Evolutionary conservation across 208 protist species (phyloP), one percentile per base, ranked within the genome.

Genomic region (Leishmania major): DNA sequence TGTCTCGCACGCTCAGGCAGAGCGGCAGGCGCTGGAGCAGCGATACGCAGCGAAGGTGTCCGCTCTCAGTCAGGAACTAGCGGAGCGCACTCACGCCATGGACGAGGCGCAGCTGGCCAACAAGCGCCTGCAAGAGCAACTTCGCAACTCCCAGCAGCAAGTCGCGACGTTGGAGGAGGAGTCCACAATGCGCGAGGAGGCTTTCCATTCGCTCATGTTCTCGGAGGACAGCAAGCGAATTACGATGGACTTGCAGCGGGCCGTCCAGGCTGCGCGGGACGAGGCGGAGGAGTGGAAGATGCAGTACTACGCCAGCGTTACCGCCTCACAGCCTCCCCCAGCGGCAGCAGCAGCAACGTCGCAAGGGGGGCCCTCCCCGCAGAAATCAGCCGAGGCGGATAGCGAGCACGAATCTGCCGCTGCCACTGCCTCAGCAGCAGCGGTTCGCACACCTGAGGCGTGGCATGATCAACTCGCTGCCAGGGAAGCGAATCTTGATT

Each of bases 171-270:
- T 94, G 17, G 91, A 94, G 81, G 88, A 89, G 60, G 91, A 96
- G 73, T 91, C 91, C 1, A 78, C 60, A 7, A 91, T 88, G 75
- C 88, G 93, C 19, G 93, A 96, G 82, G 90, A 91, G 35, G 91
- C 93, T 0, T 91, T 96, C 37, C 79, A 84, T 43, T 82, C 91
- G 10, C 79, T 94, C 31, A 88, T 94, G 84, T 84, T 96, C 72
- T 91, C 91, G 19, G 93, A 94, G 67, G 91, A 93, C 62, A 89
- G 88, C 64, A 90, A 91, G 70, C 81, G 83, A 28, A 77, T 91
- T 28, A 87, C 93, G n/a, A 79, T 87, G 59, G 83, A 90, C 25
- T 83, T 96, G 69, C 89, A 94, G 85, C 71, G 17, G 37, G 72
- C 84, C 49, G 79, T 93, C 51, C 86, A 94, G 75, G 80, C 79